Percentiles rank a stretch among this genome's conserved stretches.
These are phyloP conservation scores for Rhipidocladum racemiflorum DNA, from an alignment of 176 grass and related monocot species.

Conservation along the genomic window DNA sequence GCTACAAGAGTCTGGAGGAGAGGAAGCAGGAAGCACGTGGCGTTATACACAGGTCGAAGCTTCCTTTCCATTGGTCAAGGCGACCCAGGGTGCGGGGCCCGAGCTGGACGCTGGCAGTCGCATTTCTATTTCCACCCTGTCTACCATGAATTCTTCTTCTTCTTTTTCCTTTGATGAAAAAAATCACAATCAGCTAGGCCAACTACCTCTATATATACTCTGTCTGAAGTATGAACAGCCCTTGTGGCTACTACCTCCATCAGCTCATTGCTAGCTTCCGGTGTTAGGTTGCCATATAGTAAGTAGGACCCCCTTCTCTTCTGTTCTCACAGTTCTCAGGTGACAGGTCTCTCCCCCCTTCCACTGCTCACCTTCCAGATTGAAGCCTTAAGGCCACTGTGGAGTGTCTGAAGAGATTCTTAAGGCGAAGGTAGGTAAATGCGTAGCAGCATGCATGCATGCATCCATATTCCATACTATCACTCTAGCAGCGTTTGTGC, in stretches of 20 bases:
- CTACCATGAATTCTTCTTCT: neutral
- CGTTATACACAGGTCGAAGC: neutral
- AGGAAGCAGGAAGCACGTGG: neutral
- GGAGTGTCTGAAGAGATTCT: neutral
- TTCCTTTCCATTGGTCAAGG: neutral
- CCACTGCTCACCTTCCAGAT: neutral
- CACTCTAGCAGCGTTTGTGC: neutral
- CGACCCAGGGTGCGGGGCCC: neutral
- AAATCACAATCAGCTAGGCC: too few species aligned
- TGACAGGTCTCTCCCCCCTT: neutral
- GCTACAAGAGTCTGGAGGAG: neutral
- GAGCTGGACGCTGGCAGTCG: too few species aligned
- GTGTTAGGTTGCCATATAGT: neutral
- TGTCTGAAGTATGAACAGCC: neutral
- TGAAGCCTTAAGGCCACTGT: neutral
- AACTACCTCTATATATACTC: slow-evolving; percentile 27
- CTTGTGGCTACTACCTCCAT: slow-evolving; percentile 4
- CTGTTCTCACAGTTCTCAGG: neutral
- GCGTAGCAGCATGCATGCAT: neutral
- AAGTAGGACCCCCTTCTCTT: neutral
- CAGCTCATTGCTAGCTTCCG: neutral
- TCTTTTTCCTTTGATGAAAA: neutral
- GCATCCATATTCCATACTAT: neutral
- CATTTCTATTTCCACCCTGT: neutral
- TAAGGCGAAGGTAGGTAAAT: slow-evolving; percentile 1